These are phyloP conservation scores for Iberis amara DNA, from an alignment of 441 rosid genomes.

Conservation along the genomic window DNA sequence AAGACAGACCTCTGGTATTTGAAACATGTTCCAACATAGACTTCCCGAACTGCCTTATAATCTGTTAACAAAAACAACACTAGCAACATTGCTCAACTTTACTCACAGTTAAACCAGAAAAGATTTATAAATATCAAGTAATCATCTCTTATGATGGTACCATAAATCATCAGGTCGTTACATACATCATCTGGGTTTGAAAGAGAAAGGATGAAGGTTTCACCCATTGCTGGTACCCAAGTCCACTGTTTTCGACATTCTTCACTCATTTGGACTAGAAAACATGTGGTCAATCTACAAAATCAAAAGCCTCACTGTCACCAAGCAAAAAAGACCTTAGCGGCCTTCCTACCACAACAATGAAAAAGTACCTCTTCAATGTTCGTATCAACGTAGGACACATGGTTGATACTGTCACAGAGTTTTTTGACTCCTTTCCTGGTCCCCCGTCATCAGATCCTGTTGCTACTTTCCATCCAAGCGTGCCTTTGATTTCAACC, in stretches of 20 bases:
- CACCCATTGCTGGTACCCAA: slow-evolving; percentile 93
- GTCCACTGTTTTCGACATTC: slow-evolving; percentile 79
- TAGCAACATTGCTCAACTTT: slow-evolving; percentile 23
- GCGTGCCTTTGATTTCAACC: slow-evolving; percentile 62
- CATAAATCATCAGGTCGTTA: slow-evolving; percentile 24
- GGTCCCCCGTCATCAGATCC: slow-evolving; percentile 94
- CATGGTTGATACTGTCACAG: slow-evolving; percentile 68
- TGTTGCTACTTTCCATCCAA: slow-evolving; percentile 92
- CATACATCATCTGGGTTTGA: slow-evolving; percentile 91
- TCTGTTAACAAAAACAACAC: slow-evolving; percentile 45
- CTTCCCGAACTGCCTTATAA: slow-evolving; percentile 83
- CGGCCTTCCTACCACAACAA: slow-evolving; percentile 19
- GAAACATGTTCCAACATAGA: slow-evolving; percentile 88
- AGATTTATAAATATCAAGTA: slow-evolving; percentile 6
- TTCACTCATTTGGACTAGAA: slow-evolving; percentile 64
- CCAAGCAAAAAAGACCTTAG: background rate
- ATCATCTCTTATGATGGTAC: slow-evolving; percentile 26
- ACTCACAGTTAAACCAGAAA: slow-evolving; percentile 19
- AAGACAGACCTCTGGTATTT: slow-evolving; percentile 68
- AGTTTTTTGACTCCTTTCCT: slow-evolving; percentile 75
- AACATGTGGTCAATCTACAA: slow-evolving; percentile 73
- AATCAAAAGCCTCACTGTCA: slow-evolving; percentile 19
- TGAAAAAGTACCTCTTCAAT: slow-evolving; percentile 62
- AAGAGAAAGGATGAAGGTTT: slow-evolving; percentile 81
- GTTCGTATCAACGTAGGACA: slow-evolving; percentile 64